Evolutionary conservation across 192 early-diverging fungal genomes (phyloP).

Genomic region (Haplosporangium gracile): DNA sequence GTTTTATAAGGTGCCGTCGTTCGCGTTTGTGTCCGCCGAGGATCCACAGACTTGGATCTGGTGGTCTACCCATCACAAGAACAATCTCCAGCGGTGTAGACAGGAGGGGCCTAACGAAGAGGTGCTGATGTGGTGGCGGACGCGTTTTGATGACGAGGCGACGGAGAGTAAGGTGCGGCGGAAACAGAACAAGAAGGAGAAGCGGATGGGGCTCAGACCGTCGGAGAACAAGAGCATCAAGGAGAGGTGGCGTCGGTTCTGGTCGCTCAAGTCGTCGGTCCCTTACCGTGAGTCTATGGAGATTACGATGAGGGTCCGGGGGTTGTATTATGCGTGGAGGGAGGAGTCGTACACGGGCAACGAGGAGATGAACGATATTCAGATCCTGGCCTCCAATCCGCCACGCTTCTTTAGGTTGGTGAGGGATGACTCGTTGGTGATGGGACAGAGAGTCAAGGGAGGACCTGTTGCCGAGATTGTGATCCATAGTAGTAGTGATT

Average conservation of each 20-base stretch:
- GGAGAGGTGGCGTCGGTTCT: conserved; percentile 9
- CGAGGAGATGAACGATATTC: not conserved
- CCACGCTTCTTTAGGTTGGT: conserved; percentile 18
- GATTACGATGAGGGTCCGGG: conserved; percentile 40
- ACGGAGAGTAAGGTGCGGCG: conserved; percentile 16
- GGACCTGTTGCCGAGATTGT: conserved; percentile 40
- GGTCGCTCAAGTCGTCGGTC: not conserved
- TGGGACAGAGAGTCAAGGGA: conserved; percentile 32
- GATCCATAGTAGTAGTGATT: conserved; percentile 2
- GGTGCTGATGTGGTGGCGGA: conserved; percentile 52
- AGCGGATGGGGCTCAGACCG: not conserved
- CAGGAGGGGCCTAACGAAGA: conserved; percentile 30
- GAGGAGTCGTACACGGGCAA: conserved; percentile 13
- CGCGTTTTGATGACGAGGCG: conserved; percentile 15
- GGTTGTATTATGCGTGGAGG: conserved; percentile 40
- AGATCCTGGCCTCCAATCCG: not conserved
- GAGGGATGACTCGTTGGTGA: conserved; percentile 29
- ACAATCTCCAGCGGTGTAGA: conserved; percentile 36
- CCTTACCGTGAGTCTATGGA: conserved; percentile 33
- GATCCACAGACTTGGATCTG: conserved; percentile 52
- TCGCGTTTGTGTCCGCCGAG: conserved; percentile 46
- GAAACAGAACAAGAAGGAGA: not conserved
- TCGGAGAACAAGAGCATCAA: not conserved
- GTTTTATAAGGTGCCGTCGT: conserved; percentile 35
- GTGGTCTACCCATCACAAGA: conserved; percentile 46